Evolutionary conservation across 495 filamentous ascomycete genomes (phyloP).

Genomic region (Neurospora sp.): DNA sequence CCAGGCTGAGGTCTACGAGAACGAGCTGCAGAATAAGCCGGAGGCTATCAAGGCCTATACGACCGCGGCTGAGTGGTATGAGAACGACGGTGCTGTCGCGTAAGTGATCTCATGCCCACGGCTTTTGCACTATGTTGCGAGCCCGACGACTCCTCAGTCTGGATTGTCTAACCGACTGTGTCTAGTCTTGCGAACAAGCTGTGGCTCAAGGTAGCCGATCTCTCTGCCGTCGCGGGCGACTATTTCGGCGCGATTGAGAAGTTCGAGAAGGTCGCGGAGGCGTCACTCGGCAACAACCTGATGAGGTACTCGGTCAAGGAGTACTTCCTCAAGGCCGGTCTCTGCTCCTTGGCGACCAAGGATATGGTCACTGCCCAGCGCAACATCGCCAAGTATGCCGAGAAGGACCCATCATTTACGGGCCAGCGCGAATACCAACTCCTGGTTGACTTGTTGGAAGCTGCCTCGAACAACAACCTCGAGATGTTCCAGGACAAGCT

Average conservation of each 20-base stretch:
- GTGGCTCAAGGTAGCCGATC: slow-evolving; percentile 78
- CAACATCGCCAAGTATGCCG: slow-evolving; percentile 69
- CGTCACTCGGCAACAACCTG: slow-evolving; percentile 63
- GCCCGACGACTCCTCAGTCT: neutral
- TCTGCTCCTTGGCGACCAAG: slow-evolving; percentile 67
- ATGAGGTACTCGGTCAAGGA: slow-evolving; percentile 91
- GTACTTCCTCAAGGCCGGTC: slow-evolving; percentile 82
- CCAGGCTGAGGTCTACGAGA: slow-evolving; percentile 71
- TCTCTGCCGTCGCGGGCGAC: slow-evolving; percentile 67
- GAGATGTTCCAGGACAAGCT: slow-evolving; percentile 78
- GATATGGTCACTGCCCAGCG: slow-evolving; percentile 67
- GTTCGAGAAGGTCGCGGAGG: slow-evolving; percentile 70
- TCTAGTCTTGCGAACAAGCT: slow-evolving; percentile 77
- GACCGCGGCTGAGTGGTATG: slow-evolving; percentile 76
- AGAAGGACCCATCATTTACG: slow-evolving; percentile 68
- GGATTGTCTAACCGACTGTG: neutral
- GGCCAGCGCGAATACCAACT: slow-evolving; percentile 70
- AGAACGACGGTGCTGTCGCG: slow-evolving; percentile 77
- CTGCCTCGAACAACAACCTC: slow-evolving; percentile 62
- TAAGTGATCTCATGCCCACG: slow-evolving; percentile 31
- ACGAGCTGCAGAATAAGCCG: slow-evolving; percentile 65
- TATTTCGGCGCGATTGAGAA: slow-evolving; percentile 71
- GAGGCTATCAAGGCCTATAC: slow-evolving; percentile 71
- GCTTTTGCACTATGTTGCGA: neutral
- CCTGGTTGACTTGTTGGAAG: slow-evolving; percentile 59